Conservation (phyloP, 768 basidiomycete genomes). For the Termitomyces sp. region DNA sequence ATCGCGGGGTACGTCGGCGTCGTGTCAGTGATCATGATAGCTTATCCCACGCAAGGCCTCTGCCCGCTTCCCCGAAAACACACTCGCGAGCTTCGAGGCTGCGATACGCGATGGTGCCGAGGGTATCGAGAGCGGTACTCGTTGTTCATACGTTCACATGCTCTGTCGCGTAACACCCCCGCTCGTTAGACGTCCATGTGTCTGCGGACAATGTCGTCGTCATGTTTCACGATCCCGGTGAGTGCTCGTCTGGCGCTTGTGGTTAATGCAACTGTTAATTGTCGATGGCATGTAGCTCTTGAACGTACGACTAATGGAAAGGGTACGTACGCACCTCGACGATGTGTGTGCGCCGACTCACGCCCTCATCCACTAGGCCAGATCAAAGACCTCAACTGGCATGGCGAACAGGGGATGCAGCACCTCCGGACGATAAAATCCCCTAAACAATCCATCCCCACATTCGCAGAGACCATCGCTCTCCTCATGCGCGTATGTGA, state of each 20-base stretch:
- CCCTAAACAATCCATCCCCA: slow-evolving; percentile 85
- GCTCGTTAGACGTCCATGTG: slow-evolving; percentile 83
- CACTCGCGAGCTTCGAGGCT: slow-evolving; percentile 89
- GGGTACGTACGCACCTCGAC: slow-evolving; percentile 31
- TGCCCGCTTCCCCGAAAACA: slow-evolving; percentile 87
- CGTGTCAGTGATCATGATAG: not conserved
- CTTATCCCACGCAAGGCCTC: slow-evolving; percentile 57
- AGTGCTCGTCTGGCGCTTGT: not conserved
- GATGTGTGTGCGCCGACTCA: not conserved
- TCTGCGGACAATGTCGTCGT: slow-evolving; percentile 82
- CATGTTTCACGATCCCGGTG: slow-evolving; percentile 95
- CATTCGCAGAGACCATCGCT: slow-evolving; percentile 76
- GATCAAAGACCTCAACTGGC: slow-evolving; percentile 69
- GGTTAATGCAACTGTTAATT: not conserved
- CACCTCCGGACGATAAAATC: slow-evolving; percentile 73
- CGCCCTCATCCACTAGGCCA: slow-evolving; percentile 33
- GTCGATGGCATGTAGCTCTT: slow-evolving; percentile 35
- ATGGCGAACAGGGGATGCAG: slow-evolving; percentile 66
- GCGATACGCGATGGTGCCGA: slow-evolving; percentile 95
- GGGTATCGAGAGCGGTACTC: slow-evolving; percentile 95
- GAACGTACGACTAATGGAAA: slow-evolving; percentile 77
- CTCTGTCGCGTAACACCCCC: slow-evolving; percentile 38
- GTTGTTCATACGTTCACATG: slow-evolving; percentile 17
- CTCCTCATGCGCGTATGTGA: slow-evolving; percentile 32
- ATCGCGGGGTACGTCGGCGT: slow-evolving; percentile 39